Conservation (phyloP, 495 filamentous ascomycete genomes). For the Penicilliopsis zonata region DNA sequence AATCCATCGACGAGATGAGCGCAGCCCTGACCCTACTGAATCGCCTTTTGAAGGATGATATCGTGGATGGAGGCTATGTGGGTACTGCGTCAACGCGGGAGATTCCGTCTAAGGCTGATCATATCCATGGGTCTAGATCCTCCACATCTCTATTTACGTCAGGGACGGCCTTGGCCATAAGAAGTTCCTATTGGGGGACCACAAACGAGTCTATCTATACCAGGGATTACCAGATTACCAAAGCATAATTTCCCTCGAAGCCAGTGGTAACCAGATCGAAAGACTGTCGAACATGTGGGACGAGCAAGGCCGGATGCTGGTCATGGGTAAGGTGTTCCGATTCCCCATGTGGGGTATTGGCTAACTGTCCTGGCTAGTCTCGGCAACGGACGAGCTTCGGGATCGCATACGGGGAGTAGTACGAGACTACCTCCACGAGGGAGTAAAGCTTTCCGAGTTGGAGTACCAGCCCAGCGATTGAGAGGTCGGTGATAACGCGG, state of each 20-base stretch:
- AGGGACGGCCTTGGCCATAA: slow-evolving; percentile 5
- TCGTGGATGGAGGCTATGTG: slow-evolving; percentile 13
- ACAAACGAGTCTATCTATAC: slow-evolving; percentile 8
- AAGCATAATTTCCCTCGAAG: slow-evolving; percentile 8
- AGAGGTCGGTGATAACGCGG: slow-evolving; percentile 3
- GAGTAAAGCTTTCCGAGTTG: slow-evolving; percentile 7
- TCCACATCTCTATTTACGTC: slow-evolving; percentile 12
- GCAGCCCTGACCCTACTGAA: slow-evolving; percentile 6
- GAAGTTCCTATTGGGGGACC: slow-evolving; percentile 7
- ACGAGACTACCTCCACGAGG: slow-evolving; percentile 6
- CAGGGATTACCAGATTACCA: slow-evolving; percentile 8
- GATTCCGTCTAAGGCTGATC: neutral
- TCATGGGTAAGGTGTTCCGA: slow-evolving; percentile 9
- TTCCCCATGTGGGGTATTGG: slow-evolving; percentile 1
- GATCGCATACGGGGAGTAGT: slow-evolving; percentile 8
- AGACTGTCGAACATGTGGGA: slow-evolving; percentile 10
- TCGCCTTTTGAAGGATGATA: slow-evolving; percentile 12
- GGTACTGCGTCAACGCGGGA: slow-evolving; percentile 1
- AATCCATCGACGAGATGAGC: slow-evolving; percentile 6
- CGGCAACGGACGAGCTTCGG: slow-evolving; percentile 4
- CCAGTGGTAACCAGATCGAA: slow-evolving; percentile 7
- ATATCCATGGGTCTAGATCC: slow-evolving; percentile 5
- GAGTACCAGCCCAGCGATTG: slow-evolving; percentile 10
- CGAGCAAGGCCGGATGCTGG: slow-evolving; percentile 7
- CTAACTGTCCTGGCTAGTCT: slow-evolving; percentile 6